phyloP scores from a whole-genome alignment of 177 flowering plant genomes.

The Vitis hybrid region DNA sequence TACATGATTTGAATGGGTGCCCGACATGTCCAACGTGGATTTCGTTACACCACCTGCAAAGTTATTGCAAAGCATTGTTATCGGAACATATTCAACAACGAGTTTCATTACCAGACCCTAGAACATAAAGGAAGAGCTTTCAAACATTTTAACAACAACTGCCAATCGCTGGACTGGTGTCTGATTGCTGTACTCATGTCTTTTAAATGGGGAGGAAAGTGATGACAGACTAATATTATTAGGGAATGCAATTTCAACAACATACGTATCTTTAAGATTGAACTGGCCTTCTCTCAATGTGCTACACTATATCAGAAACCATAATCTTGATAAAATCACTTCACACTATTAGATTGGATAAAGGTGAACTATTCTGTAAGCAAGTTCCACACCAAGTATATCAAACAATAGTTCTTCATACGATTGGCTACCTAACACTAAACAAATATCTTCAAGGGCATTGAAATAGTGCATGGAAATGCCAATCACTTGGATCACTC shows the following conservation, averaged over 20 bases:
- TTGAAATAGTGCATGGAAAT: not conserved
- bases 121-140: not conserved
- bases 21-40: constrained; percentile 89
- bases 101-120: no score
- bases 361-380: not conserved
- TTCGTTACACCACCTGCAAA: constrained; percentile 78
- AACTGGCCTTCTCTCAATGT: not conserved
- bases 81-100: not conserved
- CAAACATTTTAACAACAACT: not conserved
- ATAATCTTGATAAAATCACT: not conserved
- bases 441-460: no score
- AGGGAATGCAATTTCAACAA: not conserved
- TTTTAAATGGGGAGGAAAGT: not conserved
- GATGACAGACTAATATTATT: not conserved
- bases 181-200: not conserved
- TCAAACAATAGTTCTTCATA: not conserved
- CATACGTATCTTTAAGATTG: not conserved
- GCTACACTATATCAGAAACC: not conserved
- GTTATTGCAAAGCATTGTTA: not conserved
- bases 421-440: not conserved
- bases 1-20: constrained; percentile 91
- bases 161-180: not conserved
- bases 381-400: not conserved
- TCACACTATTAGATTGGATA: not conserved
- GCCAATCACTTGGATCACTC: not conserved